These are phyloP conservation scores for Potentilla sterilis DNA, from an alignment of 306 rosid species.

Conservation along the genomic window DNA sequence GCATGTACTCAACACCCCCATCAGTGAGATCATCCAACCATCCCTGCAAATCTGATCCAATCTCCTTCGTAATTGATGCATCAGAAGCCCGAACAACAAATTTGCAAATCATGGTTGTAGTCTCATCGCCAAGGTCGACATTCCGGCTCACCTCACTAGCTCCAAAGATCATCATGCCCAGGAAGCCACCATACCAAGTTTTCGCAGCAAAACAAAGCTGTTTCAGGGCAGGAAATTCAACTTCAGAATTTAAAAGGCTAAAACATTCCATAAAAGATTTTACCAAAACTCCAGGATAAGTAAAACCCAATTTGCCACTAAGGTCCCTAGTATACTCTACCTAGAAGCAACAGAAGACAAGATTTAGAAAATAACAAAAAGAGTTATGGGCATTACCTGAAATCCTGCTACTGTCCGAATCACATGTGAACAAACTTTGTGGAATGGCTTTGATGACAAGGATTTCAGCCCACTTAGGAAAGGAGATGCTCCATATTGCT, in stretches of 20 bases:
- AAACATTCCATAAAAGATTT: not conserved
- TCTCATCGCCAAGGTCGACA: constrained; percentile 94
- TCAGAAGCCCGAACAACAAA: constrained; percentile 95
- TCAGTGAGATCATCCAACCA: constrained; percentile 98
- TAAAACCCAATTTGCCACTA: not conserved
- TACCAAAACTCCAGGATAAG: not conserved
- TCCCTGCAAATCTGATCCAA: constrained; percentile 90
- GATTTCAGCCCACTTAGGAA: constrained; percentile 96
- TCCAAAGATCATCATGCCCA: constrained; percentile 96
- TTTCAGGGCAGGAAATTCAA: constrained; percentile 10
- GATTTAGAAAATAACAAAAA: not conserved
- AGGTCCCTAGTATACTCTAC: not conserved
- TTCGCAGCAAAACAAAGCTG: constrained; percentile 95
- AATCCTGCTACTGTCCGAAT: constrained; percentile 98
- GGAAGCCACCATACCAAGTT: constrained; percentile 97
- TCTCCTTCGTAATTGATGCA: constrained; percentile 84
- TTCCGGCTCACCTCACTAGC: constrained; percentile 99
- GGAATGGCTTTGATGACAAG: constrained; percentile 89
- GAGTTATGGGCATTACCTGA: constrained; percentile 50
- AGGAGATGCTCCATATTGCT: constrained; percentile 94
- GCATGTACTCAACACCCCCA: constrained; percentile 98
- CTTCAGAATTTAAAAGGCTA: not conserved
- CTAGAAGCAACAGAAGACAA: not conserved
- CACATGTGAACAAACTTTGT: constrained; percentile 92
- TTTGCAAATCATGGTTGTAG: constrained; percentile 93